Evolutionary conservation across 768 basidiomycete species (phyloP).

Genomic region (Trametes cingulata): DNA sequence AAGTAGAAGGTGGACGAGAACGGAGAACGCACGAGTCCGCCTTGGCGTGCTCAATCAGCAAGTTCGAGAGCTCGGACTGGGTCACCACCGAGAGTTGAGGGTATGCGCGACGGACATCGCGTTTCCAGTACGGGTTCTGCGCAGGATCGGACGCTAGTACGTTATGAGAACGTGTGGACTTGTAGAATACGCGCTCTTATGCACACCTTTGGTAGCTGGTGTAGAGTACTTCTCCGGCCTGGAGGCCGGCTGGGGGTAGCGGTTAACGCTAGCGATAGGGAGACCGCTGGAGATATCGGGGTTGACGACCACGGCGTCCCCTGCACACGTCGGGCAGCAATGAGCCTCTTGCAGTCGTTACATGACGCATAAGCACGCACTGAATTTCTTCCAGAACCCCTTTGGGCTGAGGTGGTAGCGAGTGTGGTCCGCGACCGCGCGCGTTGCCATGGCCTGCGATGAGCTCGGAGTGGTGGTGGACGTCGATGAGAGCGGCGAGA

Average conservation of each 20-base stretch:
- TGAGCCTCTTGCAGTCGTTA: neutral
- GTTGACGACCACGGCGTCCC: constrained; percentile 81
- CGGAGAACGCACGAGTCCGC: constrained; percentile 55
- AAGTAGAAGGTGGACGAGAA: neutral
- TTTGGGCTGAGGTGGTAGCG: constrained; percentile 87
- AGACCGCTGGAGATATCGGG: constrained; percentile 91
- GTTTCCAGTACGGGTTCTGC: constrained; percentile 94
- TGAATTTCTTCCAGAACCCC: constrained; percentile 97
- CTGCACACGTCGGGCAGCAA: constrained; percentile 40
- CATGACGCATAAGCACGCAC: constrained; percentile 45
- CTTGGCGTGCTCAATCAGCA: constrained; percentile 80
- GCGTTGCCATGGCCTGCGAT: constrained; percentile 57
- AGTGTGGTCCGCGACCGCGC: constrained; percentile 83
- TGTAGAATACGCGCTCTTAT: constrained; percentile 7
- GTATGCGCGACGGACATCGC: constrained; percentile 89
- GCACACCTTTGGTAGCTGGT: constrained; percentile 82
- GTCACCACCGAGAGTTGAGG: constrained; percentile 90
- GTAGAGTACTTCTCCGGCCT: constrained; percentile 84
- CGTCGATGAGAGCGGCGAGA: constrained; percentile 5
- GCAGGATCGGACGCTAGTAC: constrained; percentile 79
- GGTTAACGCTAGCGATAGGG: constrained; percentile 68
- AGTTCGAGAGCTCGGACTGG: constrained; percentile 74
- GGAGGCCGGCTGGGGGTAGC: constrained; percentile 88
- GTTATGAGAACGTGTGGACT: neutral
- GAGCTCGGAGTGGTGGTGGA: constrained; percentile 7